phyloP scores from a whole-genome alignment of 1,284 basidiomycete genomes.

The Volvariella volvacea region DNA sequence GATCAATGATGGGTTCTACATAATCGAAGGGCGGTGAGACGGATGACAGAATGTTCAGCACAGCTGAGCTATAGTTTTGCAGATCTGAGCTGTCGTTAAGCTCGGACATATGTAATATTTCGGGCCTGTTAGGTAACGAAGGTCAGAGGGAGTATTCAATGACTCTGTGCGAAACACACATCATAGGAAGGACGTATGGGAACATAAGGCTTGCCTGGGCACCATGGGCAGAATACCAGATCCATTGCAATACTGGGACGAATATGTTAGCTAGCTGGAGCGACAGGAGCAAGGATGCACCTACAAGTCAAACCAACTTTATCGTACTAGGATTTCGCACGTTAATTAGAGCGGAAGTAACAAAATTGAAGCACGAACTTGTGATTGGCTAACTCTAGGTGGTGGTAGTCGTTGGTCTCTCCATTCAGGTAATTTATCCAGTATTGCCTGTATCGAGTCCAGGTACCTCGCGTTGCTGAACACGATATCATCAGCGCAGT shows the following conservation, averaged over 20 bases:
- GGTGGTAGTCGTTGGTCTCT: slow-evolving; percentile 76
- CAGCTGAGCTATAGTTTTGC: slow-evolving; percentile 65
- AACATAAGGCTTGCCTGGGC: slow-evolving; percentile 63
- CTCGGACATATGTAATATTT: slow-evolving; percentile 76
- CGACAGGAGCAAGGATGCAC: slow-evolving; percentile 18
- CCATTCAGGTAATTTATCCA: slow-evolving; percentile 57
- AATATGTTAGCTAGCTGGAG: slow-evolving; percentile 8
- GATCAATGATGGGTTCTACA: slow-evolving; percentile 50
- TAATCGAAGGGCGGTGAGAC: slow-evolving; percentile 59
- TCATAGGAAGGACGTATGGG: slow-evolving; percentile 68
- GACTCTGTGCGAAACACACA: too few species aligned
- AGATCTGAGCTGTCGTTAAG: slow-evolving; percentile 72
- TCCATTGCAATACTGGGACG: slow-evolving; percentile 63
- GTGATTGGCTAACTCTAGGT: slow-evolving; percentile 72
- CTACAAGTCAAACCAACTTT: slow-evolving; percentile 75
- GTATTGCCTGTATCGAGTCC: slow-evolving; percentile 46
- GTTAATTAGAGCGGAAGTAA: slow-evolving; percentile 5
- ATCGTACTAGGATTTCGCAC: slow-evolving; percentile 58
- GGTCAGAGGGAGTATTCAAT: too few species aligned
- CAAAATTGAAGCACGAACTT: slow-evolving; percentile 29
- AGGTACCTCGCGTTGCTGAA: slow-evolving; percentile 53
- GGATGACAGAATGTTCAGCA: slow-evolving; percentile 71
- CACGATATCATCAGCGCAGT: slow-evolving; percentile 6
- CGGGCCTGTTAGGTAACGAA: slow-evolving; percentile 41
- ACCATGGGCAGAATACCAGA: slow-evolving; percentile 69